Conservation (phyloP, 768 basidiomycete species). For the Trametes punicea region DNA sequence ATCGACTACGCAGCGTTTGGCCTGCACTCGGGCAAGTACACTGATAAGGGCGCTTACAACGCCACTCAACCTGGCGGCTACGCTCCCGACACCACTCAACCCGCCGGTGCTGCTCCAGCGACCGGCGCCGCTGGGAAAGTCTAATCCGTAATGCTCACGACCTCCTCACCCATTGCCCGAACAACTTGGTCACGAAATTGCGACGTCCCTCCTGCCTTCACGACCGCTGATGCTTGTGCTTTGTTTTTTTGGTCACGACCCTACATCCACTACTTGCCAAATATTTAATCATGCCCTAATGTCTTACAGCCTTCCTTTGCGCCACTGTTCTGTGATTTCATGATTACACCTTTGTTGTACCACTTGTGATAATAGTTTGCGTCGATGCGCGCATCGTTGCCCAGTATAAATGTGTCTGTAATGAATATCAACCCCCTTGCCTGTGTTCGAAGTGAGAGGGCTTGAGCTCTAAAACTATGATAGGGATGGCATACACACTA, state of each 20-base stretch:
- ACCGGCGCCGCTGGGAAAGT: conserved; percentile 11
- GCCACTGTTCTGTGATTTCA: not conserved
- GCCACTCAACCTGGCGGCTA: not conserved
- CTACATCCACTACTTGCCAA: not conserved
- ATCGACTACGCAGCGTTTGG: conserved; percentile 30
- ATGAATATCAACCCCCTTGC: not conserved
- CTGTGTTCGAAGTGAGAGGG: not conserved
- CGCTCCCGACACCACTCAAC: not conserved
- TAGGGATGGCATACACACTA: too few relatives aligned
- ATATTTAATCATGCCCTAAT: not conserved
- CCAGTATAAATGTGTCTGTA: not conserved
- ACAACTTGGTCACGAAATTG: conserved; percentile 7
- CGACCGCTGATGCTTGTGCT: not conserved
- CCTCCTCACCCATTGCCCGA: not conserved
- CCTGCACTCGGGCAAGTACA: conserved; percentile 28
- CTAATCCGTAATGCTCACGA: too few relatives aligned
- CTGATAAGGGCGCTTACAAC: conserved; percentile 11
- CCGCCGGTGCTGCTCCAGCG: conserved; percentile 1
- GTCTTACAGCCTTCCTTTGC: not conserved
- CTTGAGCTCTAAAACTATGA: too few relatives aligned
- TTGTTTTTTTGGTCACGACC: not conserved
- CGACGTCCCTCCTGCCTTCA: conserved; percentile 4
- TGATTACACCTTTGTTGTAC: not conserved
- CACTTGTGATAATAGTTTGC: not conserved
- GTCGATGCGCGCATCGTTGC: not conserved